A percentile compares a stretch with the other conserved stretches of the same genome.
Conservation (phyloP, 192 early-diverging fungal genomes). For the Ambispora gerdemannii region DNA sequence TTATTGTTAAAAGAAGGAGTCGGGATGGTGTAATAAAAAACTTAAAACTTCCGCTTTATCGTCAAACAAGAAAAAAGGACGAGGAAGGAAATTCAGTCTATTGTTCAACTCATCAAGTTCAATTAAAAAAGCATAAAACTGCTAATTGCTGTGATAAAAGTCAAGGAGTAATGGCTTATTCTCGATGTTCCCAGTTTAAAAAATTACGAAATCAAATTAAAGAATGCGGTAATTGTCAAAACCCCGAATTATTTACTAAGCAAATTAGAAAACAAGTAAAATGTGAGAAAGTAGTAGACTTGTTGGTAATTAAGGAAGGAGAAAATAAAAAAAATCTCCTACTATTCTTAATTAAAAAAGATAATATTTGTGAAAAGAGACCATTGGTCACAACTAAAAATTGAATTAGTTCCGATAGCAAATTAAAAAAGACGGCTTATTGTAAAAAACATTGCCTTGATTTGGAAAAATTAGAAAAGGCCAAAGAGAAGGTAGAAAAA, state of each 20-base stretch:
- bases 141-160: no score
- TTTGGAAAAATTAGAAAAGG: background rate
- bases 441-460: background rate
- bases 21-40: background rate
- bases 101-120: conserved; percentile 8
- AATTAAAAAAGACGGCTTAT: background rate
- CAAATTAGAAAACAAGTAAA: conserved; percentile 5
- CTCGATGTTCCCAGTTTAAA: background rate
- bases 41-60: conserved; percentile 5
- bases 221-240: background rate
- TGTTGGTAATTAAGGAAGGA: background rate
- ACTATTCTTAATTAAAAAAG: conserved; percentile 10
- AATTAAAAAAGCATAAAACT: conserved; percentile 9
- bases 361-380: conserved; percentile 19
- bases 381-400: conserved; percentile 5
- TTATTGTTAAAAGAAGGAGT: conserved; percentile 10
- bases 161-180: no score
- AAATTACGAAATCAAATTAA: conserved; percentile 15
- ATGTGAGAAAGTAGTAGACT: conserved; percentile 7
- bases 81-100: background rate
- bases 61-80: background rate
- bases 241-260: background rate
- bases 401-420: background rate
- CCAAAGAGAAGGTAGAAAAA: background rate
- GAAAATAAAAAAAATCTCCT: conserved; percentile 1